phyloP scores from a whole-genome alignment of 371 early-diverging fungal genomes.

The Encephalitozoon intestinalis region DNA sequence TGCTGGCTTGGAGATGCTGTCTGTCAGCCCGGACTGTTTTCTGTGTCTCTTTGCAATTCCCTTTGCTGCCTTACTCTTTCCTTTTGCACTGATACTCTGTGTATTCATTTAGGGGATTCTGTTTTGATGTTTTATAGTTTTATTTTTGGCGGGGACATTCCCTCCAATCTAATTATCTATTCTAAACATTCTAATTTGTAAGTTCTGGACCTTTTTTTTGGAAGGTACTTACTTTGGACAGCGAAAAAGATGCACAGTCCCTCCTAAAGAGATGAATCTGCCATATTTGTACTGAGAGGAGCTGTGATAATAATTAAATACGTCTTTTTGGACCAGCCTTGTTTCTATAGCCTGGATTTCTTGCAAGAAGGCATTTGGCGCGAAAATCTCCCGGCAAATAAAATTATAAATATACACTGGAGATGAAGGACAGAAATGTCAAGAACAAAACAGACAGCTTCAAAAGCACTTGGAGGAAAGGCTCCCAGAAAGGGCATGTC shows the following conservation, averaged over 20 bases:
- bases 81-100: constrained; percentile 71
- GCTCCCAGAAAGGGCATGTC: constrained; percentile 59
- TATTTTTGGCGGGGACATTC: constrained; percentile 5
- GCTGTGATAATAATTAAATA: not conserved
- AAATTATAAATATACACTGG: constrained; percentile 14
- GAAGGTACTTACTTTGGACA: not conserved
- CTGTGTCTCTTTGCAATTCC: constrained; percentile 94
- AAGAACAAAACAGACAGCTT: constrained; percentile 61
- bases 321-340: not conserved
- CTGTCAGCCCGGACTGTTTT: constrained; percentile 60
- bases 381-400: constrained; percentile 30
- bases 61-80: constrained; percentile 90
- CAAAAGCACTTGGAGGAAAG: constrained; percentile 60
- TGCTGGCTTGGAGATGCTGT: constrained; percentile 95
- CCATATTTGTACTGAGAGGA: not conserved
- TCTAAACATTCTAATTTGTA: not conserved
- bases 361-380: not conserved
- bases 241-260: not conserved
- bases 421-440: constrained; percentile 46
- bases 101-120: not conserved
- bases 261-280: not conserved
- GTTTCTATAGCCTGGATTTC: not conserved
- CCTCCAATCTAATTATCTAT: not conserved
- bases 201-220: not conserved
- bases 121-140: constrained; percentile 5